Evolutionary conservation across 768 basidiomycete species (phyloP).

Genomic region (Chlorophyllum brunneum): DNA sequence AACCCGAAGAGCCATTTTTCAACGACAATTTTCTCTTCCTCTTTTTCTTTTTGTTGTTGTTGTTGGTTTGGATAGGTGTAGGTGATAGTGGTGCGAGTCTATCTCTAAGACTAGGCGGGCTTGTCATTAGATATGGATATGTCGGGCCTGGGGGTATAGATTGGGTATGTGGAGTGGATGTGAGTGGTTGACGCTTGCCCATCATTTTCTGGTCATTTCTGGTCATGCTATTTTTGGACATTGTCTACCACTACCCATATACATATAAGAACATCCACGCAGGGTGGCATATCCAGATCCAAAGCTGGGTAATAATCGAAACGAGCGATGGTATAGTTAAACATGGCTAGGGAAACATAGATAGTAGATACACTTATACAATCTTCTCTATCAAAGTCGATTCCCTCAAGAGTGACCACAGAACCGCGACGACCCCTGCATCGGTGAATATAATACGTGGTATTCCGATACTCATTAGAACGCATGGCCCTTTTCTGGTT

Average conservation of each 20-base stretch:
- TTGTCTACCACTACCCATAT: background rate
- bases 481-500: background rate
- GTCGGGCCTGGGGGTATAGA: background rate
- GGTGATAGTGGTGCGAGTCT: background rate
- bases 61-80: background rate
- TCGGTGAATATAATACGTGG: too few species aligned
- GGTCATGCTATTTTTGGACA: background rate
- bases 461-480: too few species aligned
- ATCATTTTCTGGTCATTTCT: background rate
- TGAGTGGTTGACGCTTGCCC: background rate
- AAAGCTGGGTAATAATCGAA: too few species aligned
- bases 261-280: too few species aligned
- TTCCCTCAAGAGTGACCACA: too few species aligned
- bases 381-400: too few species aligned
- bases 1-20: too few species aligned
- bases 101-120: background rate
- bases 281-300: too few species aligned
- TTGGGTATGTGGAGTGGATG: background rate
- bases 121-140: background rate
- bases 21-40: background rate
- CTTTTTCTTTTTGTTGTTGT: conserved; percentile 3
- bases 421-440: too few species aligned
- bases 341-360: too few species aligned
- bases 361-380: too few species aligned
- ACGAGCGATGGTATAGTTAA: too few species aligned